A percentile compares a stretch with the other conserved stretches of the same genome.
These are phyloP conservation scores for Castanea sativa DNA, from an alignment of 306 rosid genomes.

Conservation along the genomic window DNA sequence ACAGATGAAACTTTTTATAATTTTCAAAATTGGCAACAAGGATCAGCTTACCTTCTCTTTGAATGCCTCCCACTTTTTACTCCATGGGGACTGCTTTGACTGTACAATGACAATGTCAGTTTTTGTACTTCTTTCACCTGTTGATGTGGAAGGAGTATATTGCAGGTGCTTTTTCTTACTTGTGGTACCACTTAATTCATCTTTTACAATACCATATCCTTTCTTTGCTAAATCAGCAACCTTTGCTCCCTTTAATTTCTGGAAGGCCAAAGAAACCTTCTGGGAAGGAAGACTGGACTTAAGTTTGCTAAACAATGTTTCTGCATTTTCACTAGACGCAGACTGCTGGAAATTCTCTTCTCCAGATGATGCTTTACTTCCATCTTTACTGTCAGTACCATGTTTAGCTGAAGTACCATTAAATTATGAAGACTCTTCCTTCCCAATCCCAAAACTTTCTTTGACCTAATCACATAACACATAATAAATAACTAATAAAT, in stretches of 20 bases:
- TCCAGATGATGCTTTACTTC: slow-evolving; percentile 33
- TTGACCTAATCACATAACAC: slow-evolving; percentile 55
- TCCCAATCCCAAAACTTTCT: slow-evolving; percentile 68
- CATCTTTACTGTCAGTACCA: slow-evolving; percentile 43
- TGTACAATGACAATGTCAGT: slow-evolving; percentile 68
- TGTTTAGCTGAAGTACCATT: slow-evolving; percentile 46
- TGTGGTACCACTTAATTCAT: slow-evolving; percentile 67
- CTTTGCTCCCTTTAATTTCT: slow-evolving; percentile 67
- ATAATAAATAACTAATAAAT: slow-evolving; percentile 16
- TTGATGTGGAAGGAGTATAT: slow-evolving; percentile 40
- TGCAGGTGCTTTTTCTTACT: slow-evolving; percentile 56
- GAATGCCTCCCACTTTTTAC: slow-evolving; percentile 73
- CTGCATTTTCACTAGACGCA: slow-evolving; percentile 42
- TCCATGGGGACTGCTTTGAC: slow-evolving; percentile 64
- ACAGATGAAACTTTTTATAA: not conserved
- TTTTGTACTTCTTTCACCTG: slow-evolving; percentile 64
- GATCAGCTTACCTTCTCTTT: slow-evolving; percentile 60
- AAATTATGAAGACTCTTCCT: slow-evolving; percentile 58
- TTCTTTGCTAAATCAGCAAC: slow-evolving; percentile 63
- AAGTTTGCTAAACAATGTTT: slow-evolving; percentile 70
- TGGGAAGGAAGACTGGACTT: slow-evolving; percentile 64
- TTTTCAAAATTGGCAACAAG: not conserved
- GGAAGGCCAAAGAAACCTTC: slow-evolving; percentile 59
- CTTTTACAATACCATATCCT: slow-evolving; percentile 76
- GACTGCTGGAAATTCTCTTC: slow-evolving; percentile 48